Conservation (phyloP, 164 flowering plant species). For the Stephania japonica region DNA sequence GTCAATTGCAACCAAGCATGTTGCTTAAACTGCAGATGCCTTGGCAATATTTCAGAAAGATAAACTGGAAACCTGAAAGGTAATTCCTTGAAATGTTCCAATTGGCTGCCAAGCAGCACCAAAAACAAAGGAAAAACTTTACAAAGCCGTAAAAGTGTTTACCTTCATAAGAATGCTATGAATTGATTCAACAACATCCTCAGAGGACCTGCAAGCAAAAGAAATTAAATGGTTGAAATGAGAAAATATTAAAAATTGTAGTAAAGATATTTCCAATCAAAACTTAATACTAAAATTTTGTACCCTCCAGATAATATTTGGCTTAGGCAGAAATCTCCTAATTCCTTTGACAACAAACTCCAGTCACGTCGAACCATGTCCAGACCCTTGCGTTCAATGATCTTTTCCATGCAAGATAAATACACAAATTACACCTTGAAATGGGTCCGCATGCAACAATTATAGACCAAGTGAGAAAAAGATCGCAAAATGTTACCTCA, state of each 20-base stretch:
- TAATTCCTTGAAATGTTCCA: background rate
- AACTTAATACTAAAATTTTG: conserved; percentile 3
- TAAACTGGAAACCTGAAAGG: background rate
- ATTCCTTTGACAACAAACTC: conserved; percentile 90
- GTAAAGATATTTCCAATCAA: background rate
- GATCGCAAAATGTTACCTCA: conserved; percentile 45
- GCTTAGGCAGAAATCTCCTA: conserved; percentile 83
- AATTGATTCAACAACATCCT: conserved; percentile 90
- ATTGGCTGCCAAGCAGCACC: background rate
- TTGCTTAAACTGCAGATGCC: background rate
- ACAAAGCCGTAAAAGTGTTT: background rate
- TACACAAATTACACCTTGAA: background rate
- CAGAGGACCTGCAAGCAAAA: conserved; percentile 68
- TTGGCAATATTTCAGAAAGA: background rate
- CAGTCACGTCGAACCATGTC: conserved; percentile 99
- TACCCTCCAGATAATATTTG: conserved; percentile 97
- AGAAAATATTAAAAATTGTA: background rate
- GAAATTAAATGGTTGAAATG: conserved; percentile 6
- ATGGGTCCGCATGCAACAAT: conserved; percentile 1
- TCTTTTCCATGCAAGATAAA: conserved; percentile 34
- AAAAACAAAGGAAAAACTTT: background rate
- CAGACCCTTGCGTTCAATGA: conserved; percentile 96
- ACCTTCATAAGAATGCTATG: conserved; percentile 87
- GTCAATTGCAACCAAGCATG: background rate
- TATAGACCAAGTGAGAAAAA: background rate